Base-by-base conservation (phyloP, 257 asterid species). In the Penstemon davidsonii region DNA sequence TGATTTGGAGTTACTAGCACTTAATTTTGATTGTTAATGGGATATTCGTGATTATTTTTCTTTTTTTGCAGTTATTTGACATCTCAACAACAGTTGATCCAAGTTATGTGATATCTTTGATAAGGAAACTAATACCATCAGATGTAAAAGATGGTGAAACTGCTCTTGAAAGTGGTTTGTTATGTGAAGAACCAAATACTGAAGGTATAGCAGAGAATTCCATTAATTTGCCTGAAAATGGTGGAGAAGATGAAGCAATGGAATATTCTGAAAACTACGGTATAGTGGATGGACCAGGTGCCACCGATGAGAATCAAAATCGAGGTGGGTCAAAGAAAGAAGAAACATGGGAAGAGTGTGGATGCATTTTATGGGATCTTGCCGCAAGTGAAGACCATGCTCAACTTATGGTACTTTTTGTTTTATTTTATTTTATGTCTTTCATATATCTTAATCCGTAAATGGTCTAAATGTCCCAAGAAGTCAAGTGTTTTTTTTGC, bases 281-380 rank as follows among this genome's bases (percentile, higher is more conserved):
- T 59, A 72, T 61, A 80, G 61, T 41, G 61, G 72, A 80, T 42
- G 60, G 18, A 36, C 66, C 67, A 18, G 73, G 76, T 55, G 72
- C 60, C 12, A 42, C 64, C 52, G 76, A 78, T 77, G 83, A 65
- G 19, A 66, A 42, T 56, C 70, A 73, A 64, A 46, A 51, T 71
- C 75, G 56, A 39, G 79, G 78, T 55, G 73, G 38, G 57, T 67
- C 82, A 13, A 78, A 58, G 15, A 73, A 71, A 41, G 91, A 86
- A 69, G 81, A 82, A 57, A 71, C 79, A 55, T 94, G 97, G 99
- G 96, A 91, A 76, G 97, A 91, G 75, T 80, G 80, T 74, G 99
- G 97, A 62, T 94, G 99, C 76, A 76, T 93, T 66, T 82, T 94
- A 61, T 91, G 99, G 99, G 99, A 94, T 83, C 96, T 94, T 75